Percentiles rank a stretch among this genome's conserved stretches.
Conservation (phyloP, 495 filamentous ascomycete species). For the Aspergillus biplanus region DNA sequence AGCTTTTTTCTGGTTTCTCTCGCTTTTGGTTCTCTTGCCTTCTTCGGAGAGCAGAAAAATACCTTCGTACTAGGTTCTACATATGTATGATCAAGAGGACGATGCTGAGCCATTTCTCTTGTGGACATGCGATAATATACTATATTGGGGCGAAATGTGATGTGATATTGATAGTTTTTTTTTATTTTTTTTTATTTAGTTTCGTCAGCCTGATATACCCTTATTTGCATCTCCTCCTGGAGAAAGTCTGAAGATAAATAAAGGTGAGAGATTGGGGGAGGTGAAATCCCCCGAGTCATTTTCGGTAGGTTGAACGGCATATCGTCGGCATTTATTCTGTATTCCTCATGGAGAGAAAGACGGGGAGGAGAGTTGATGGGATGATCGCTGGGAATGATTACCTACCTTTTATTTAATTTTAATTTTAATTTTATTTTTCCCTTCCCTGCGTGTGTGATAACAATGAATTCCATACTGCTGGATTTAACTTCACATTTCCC, state of each 20-base stretch:
- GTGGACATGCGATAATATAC: no score
- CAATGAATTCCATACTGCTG: neutral
- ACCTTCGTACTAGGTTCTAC: no score
- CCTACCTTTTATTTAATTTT: no score
- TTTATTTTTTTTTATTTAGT: no score
- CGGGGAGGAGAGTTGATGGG: no score
- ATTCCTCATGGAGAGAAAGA: neutral
- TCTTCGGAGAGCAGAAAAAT: neutral
- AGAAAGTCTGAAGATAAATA: neutral
- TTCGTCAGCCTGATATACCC: no score
- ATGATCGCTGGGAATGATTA: no score
- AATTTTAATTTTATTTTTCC: neutral
- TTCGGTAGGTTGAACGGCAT: neutral
- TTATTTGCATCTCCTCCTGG: neutral
- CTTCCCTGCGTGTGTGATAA: neutral
- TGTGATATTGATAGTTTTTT: neutral
- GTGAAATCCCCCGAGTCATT: neutral
- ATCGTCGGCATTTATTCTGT: constrained; percentile 1
- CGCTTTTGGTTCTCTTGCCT: neutral
- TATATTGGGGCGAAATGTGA: neutral
- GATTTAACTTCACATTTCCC: neutral
- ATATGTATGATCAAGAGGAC: no score
- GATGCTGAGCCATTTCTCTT: no score
- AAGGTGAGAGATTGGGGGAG: neutral
- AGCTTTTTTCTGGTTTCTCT: no score